Conservation (phyloP, 2,329 filamentous ascomycete species). For the Ophiostoma quercus region DNA sequence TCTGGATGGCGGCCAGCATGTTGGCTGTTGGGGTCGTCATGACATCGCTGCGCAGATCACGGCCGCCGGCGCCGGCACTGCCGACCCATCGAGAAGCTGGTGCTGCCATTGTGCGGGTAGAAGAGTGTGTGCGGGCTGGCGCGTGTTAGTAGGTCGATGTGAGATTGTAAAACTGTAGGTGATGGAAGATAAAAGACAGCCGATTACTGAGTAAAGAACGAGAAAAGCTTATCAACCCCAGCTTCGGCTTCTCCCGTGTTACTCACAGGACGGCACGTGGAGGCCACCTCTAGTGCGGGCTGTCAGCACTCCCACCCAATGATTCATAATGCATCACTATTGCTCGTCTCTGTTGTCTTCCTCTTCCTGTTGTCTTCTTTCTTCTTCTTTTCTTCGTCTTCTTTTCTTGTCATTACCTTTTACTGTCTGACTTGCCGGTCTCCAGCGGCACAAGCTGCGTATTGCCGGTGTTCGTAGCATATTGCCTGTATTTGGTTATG, state of each 20-base stretch:
- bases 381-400: background rate
- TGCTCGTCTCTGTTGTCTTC: background rate
- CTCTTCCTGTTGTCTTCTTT: background rate
- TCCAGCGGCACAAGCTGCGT: conserved; percentile 17
- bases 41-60: conserved; percentile 40
- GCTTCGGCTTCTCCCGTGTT: background rate
- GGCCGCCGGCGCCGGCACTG: conserved; percentile 33
- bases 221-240: background rate
- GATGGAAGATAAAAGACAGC: background rate
- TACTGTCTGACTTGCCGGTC: background rate
- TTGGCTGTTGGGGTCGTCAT: conserved; percentile 69
- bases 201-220: background rate
- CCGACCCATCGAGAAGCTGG: conserved; percentile 30
- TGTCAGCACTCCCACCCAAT: background rate
- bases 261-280: conserved; percentile 9
- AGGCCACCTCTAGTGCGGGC: background rate
- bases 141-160: background rate
- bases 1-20: conserved; percentile 75
- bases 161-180: background rate
- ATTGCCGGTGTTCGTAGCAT: background rate
- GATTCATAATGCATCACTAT: background rate
- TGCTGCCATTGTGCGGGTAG: background rate
- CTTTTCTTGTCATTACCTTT: background rate
- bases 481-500: background rate
- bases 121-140: background rate